Percentiles rank a stretch among this genome's conserved stretches.
Evolutionary conservation across 1,284 basidiomycete species (phyloP).

Genomic region (Papiliotrema laurentii): DNA sequence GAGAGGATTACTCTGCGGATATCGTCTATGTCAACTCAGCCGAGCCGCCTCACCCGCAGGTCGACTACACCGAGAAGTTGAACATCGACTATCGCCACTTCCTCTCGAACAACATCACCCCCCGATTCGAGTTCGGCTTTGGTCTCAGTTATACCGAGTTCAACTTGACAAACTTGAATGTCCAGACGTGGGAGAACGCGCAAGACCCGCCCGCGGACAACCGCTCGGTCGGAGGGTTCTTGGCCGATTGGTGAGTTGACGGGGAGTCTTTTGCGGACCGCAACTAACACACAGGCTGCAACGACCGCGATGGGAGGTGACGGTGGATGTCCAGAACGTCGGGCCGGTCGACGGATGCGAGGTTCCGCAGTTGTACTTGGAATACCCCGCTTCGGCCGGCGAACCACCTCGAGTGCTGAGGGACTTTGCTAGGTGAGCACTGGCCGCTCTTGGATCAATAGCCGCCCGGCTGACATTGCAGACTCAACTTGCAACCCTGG

Average conservation of each 20-base stretch:
- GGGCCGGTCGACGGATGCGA: slow-evolving; percentile 49
- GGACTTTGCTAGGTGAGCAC: slow-evolving; percentile 29
- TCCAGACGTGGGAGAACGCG: slow-evolving; percentile 29
- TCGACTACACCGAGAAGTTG: slow-evolving; percentile 67
- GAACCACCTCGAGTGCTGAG: slow-evolving; percentile 47
- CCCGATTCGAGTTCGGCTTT: slow-evolving; percentile 71
- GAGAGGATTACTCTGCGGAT: slow-evolving; percentile 61
- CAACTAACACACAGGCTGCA: slow-evolving; percentile 31
- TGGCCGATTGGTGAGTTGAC: slow-evolving; percentile 19
- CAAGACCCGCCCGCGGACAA: slow-evolving; percentile 4
- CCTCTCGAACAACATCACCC: slow-evolving; percentile 59
- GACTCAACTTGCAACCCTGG: slow-evolving; percentile 42
- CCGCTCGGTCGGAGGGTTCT: slow-evolving; percentile 16
- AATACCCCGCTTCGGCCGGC: slow-evolving; percentile 41
- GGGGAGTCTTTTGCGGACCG: background rate
- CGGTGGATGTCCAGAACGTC: slow-evolving; percentile 49
- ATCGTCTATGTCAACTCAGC: slow-evolving; percentile 38
- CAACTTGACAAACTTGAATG: slow-evolving; percentile 57
- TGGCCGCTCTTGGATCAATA: background rate
- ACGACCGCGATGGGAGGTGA: slow-evolving; percentile 39
- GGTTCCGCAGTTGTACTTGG: slow-evolving; percentile 45
- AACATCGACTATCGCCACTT: slow-evolving; percentile 75
- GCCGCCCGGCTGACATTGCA: slow-evolving; percentile 7
- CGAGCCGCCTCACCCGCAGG: slow-evolving; percentile 48
- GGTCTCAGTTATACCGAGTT: slow-evolving; percentile 81